Base-by-base conservation (phyloP, 768 basidiomycete genomes). In the Russula griseocarnosa region DNA sequence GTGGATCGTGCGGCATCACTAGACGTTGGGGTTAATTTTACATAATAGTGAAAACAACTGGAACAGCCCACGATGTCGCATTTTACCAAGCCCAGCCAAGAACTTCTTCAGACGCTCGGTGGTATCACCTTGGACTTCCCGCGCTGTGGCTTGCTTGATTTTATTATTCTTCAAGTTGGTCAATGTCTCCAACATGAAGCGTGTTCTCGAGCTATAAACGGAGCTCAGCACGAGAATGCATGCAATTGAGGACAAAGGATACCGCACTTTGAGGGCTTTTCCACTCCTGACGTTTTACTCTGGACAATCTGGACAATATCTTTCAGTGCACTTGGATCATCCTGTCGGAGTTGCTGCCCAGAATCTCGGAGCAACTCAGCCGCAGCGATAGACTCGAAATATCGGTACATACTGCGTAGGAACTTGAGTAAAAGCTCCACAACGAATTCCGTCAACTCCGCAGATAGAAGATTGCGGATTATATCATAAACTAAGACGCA, bases 151-250 rank as follows among this genome's bases (percentile, higher is more conserved):
- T 60, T 83, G 78, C 72, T 88, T 91, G 58, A 83, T 69, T 73
- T 90, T 94, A 76, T 95, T 96, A 72, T 94, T 96, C 73, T 96
- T 96, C 60, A 98, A 82, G 73, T 95, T 93, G 6, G 82, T 83
- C 34, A 99, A 79, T 0, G 92, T 95, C 75, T 98, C 97, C 62
- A 97, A 77, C 95, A 98, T 97, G 76, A 98, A 98, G 20, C 85
- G 84, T 13, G 92, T 89, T 49, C 97, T 88, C 5, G 94, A 94
- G 73, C 92, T 97, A 67, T 14, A 66, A 20, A 22, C 34, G 20
- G 49, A 30, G 50, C 36, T 59, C 51, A 62, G n/a, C 36, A 13
- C 30, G 4, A 51, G 49, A 40, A 34, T 44, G 13, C 22, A 47
- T 7, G n/a, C 11, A 8, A 30, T 22, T 5, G 16, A 34, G 10